Percentiles rank a stretch among this genome's conserved stretches.
These are phyloP conservation scores for Naganishia friedmannii DNA, from an alignment of 768 basidiomycete genomes.

Conservation along the genomic window DNA sequence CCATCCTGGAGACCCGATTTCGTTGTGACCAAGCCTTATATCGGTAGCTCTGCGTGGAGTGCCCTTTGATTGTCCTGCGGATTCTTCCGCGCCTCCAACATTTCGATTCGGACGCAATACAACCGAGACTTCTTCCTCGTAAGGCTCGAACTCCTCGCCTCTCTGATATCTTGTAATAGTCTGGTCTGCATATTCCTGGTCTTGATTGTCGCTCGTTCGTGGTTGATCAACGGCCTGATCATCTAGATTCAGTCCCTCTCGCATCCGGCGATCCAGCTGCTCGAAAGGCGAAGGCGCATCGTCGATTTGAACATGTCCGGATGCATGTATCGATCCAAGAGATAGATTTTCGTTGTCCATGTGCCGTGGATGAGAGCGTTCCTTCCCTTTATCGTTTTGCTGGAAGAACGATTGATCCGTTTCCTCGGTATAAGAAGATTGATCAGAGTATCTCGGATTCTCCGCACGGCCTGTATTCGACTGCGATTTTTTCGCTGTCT, in stretches of 20 bases:
- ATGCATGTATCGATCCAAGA: slow-evolving; percentile 5
- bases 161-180: slow-evolving; percentile 36
- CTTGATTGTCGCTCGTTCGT: background rate
- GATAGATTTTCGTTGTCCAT: background rate
- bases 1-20: slow-evolving; percentile 56
- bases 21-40: background rate
- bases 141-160: slow-evolving; percentile 32
- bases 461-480: background rate
- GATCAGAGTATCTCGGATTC: slow-evolving; percentile 20
- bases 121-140: slow-evolving; percentile 32
- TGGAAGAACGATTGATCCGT: slow-evolving; percentile 2
- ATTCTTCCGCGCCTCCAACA: background rate
- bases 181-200: slow-evolving; percentile 16
- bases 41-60: background rate
- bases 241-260: slow-evolving; percentile 1
- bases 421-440: background rate
- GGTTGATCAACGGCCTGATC: too few species aligned
- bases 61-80: background rate
- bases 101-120: slow-evolving; percentile 24
- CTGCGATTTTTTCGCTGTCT: background rate
- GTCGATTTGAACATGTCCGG: slow-evolving; percentile 4
- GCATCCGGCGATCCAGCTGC: slow-evolving; percentile 11
- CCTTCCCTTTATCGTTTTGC: background rate
- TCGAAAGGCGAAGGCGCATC: slow-evolving; percentile 19
- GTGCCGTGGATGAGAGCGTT: background rate